Percentiles rank a stretch among this genome's conserved stretches.
Evolutionary conservation across 805 yeast genomes (phyloP).

Genomic region (Ogataea polymorpha): DNA sequence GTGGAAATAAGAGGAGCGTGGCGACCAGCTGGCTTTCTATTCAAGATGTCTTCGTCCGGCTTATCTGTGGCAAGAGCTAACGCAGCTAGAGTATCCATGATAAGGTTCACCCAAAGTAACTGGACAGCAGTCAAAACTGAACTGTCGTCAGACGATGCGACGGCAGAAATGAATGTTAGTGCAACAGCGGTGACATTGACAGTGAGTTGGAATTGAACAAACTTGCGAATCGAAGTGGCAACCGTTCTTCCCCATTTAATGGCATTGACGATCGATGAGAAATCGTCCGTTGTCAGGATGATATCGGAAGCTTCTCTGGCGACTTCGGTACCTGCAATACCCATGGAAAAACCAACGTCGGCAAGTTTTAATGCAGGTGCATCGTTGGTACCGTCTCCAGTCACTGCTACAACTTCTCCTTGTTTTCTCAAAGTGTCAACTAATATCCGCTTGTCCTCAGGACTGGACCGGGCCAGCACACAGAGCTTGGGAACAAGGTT

Average conservation of each 20-base stretch:
- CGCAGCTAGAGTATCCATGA: constrained; percentile 98
- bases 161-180: constrained; percentile 90
- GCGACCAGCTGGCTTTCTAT: constrained; percentile 83
- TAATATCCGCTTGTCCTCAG: constrained; percentile 87
- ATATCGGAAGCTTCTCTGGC: constrained; percentile 98
- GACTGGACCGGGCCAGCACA: constrained; percentile 91
- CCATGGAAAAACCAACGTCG: constrained; percentile 98
- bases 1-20: constrained; percentile 73
- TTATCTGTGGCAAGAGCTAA: constrained; percentile 96
- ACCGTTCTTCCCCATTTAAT: constrained; percentile 99
- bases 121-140: constrained; percentile 97
- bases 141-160: constrained; percentile 70
- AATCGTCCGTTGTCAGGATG: constrained; percentile 95
- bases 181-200: constrained; percentile 97
- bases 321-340: constrained; percentile 96
- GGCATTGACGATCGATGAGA: constrained; percentile 91
- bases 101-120: constrained; percentile 93
- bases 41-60: constrained; percentile 78
- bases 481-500: constrained; percentile 67
- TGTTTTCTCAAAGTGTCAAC: constrained; percentile 74
- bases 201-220: constrained; percentile 93
- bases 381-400: constrained; percentile 99
- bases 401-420: constrained; percentile 96
- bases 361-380: constrained; percentile 97
- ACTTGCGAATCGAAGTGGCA: constrained; percentile 88